phyloP scores from a whole-genome alignment of 2,329 filamentous ascomycete species.

The Phoma sp. region DNA sequence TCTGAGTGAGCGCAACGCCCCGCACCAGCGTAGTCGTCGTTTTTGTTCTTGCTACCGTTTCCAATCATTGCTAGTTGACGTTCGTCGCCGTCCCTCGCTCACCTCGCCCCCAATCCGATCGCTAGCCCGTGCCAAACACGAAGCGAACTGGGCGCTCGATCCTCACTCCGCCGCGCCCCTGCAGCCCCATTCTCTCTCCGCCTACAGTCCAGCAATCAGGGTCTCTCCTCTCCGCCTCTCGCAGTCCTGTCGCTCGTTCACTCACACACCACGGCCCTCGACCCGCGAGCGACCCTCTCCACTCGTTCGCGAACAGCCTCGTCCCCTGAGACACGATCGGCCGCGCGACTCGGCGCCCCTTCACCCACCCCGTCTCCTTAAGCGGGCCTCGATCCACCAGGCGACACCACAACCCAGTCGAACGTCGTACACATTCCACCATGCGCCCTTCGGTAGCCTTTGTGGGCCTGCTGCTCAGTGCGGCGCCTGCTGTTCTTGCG shows the following conservation, averaged over 20 bases:
- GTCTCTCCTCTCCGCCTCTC: slow-evolving; percentile 31
- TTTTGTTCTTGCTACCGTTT: not conserved
- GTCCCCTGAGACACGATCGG: slow-evolving; percentile 30
- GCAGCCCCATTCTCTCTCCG: slow-evolving; percentile 28
- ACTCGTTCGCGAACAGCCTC: slow-evolving; percentile 19
- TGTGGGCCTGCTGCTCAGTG: slow-evolving; percentile 39
- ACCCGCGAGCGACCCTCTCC: slow-evolving; percentile 6
- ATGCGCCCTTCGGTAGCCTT: slow-evolving; percentile 45
- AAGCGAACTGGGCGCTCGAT: slow-evolving; percentile 21
- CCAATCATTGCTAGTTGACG: not conserved
- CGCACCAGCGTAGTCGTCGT: not conserved
- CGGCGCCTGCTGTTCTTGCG: slow-evolving; percentile 42
- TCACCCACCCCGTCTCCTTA: slow-evolving; percentile 36
- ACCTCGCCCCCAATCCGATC: slow-evolving; percentile 29
- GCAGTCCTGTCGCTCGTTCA: slow-evolving; percentile 45
- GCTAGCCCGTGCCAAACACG: slow-evolving; percentile 23
- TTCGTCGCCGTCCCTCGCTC: slow-evolving; percentile 15
- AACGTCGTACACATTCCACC: slow-evolving; percentile 23
- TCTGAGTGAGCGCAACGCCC: not conserved
- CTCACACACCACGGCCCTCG: slow-evolving; percentile 23
- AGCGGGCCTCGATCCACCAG: slow-evolving; percentile 18
- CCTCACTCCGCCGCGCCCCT: slow-evolving; percentile 32
- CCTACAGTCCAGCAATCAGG: slow-evolving; percentile 27
- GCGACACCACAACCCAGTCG: slow-evolving; percentile 16
- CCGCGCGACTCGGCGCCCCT: slow-evolving; percentile 22